phyloP scores from a whole-genome alignment of 371 early-diverging fungal species.

The Rhizopus sp. region DNA sequence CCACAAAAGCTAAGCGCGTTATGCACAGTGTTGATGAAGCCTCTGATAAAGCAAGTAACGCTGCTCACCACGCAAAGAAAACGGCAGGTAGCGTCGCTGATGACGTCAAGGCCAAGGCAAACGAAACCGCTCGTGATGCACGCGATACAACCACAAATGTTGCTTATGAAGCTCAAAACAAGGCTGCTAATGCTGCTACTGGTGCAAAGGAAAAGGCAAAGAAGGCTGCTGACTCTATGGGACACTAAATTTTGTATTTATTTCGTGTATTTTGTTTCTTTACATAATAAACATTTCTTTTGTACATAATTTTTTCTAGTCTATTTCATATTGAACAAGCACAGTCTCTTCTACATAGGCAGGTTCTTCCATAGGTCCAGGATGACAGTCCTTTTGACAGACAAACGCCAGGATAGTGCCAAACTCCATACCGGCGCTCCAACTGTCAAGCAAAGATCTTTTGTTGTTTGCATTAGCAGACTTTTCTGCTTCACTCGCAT shows the following conservation, averaged over 20 bases:
- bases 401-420: slow-evolving; percentile 86
- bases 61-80: slow-evolving; percentile 1
- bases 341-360: slow-evolving; percentile 66
- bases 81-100: neutral
- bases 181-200: slow-evolving; percentile 11
- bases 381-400: slow-evolving; percentile 82
- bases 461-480: slow-evolving; percentile 24
- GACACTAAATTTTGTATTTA: neutral
- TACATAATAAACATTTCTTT: slow-evolving; percentile 7
- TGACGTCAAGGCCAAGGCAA: neutral
- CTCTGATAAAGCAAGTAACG: slow-evolving; percentile 7
- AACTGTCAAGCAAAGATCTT: slow-evolving; percentile 43
- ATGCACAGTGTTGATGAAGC: slow-evolving; percentile 16
- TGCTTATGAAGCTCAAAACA: slow-evolving; percentile 6
- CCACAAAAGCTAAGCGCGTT: slow-evolving; percentile 16
- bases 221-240: neutral
- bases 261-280: neutral
- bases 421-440: slow-evolving; percentile 89
- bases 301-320: slow-evolving; percentile 25
- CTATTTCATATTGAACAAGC: slow-evolving; percentile 70
- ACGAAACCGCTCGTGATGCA: neutral
- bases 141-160: neutral
- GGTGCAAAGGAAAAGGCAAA: slow-evolving; percentile 9
- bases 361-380: slow-evolving; percentile 32
- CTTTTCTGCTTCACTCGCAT: slow-evolving; percentile 31